Base-by-base conservation (phyloP, 176 grass and related monocot genomes). In the Carex pumila region DNA sequence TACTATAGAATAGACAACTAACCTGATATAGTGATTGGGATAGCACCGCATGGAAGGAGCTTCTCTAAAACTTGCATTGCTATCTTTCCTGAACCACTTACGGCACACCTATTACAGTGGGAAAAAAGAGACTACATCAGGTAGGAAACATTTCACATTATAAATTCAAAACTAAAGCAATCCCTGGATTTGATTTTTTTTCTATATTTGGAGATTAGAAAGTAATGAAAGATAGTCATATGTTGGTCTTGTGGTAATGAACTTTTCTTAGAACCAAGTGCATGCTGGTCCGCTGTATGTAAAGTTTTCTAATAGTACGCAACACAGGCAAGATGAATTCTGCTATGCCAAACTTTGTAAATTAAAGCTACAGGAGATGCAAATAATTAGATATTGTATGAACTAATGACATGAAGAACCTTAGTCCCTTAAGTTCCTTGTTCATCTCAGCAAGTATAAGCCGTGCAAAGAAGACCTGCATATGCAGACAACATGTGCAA, bases 51-150 rank as follows among this genome's bases (percentile, higher is more conserved):
- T 30, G 93, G 84, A 80, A 95, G 85, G 86, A 99, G 93, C 81
- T 99, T 99, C 88, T 99, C 97, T 85, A 99, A 81, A 57, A 99
- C 97, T 90, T 95, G 97, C 97, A 99, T 94, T 90, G 97, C 97
- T 88, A 99, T 95, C 81, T 99, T 99, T 66, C 97, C 97, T 81
- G 90, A 87, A 88, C 97, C 97, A 88, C 97, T 99, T 61, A 99
- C 88, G 21, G 85, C 91, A 89, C 91, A 99, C 90, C 97, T 99
- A 87, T 81, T 86, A 30, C 84, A 89, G 61, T 43, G 79, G 75
- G 58, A 22, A 83, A 55, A 79, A 85, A 81, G 63, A 85, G 84
- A 15, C 84, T 56, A 54, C 57, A 47, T 71, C 34, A 19, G 39
- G 18, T 19, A 71, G 37, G 14, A 43, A 9, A 45, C 34, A 45